phyloP scores from a whole-genome alignment of 2,329 filamentous ascomycete species.

The Aureobasidium sp. region DNA sequence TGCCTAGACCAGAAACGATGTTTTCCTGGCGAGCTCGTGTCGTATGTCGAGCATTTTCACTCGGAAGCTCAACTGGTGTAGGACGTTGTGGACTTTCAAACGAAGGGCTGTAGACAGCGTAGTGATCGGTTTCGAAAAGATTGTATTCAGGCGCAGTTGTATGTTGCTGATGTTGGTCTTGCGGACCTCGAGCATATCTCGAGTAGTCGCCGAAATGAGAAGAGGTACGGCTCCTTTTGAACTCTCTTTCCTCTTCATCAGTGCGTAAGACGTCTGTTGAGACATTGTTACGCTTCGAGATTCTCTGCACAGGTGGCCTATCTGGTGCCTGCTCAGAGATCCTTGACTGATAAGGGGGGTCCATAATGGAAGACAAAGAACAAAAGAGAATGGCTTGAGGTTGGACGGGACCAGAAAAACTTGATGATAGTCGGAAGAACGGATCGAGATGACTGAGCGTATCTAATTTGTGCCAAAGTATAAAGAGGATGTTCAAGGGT shows the following conservation, averaged over 20 bases:
- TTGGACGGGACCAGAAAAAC: not conserved
- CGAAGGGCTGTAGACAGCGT: not conserved
- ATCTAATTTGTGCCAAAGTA: not conserved
- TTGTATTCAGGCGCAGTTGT: not conserved
- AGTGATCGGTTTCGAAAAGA: not conserved
- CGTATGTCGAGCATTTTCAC: not conserved
- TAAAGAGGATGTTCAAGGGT: not conserved
- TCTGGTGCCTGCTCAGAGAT: not conserved
- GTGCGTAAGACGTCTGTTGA: not conserved
- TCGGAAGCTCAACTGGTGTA: not conserved
- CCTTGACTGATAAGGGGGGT: not conserved
- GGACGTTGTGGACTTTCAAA: not conserved
- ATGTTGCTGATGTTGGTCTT: not conserved
- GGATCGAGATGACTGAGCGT: not conserved
- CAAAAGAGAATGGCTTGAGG: not conserved
- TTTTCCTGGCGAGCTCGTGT: not conserved
- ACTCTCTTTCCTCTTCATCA: not conserved
- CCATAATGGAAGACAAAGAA: not conserved
- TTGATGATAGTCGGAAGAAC: not conserved
- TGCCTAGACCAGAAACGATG: not conserved
- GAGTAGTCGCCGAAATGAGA: not conserved
- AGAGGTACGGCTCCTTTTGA: not conserved
- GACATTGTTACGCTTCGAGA: not conserved
- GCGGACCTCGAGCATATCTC: not conserved
- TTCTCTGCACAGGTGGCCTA: not conserved